A percentile compares a stretch with the other conserved stretches of the same genome.
Conservation (phyloP, 2,329 filamentous ascomycete species). For the Alternaria brassicae region DNA sequence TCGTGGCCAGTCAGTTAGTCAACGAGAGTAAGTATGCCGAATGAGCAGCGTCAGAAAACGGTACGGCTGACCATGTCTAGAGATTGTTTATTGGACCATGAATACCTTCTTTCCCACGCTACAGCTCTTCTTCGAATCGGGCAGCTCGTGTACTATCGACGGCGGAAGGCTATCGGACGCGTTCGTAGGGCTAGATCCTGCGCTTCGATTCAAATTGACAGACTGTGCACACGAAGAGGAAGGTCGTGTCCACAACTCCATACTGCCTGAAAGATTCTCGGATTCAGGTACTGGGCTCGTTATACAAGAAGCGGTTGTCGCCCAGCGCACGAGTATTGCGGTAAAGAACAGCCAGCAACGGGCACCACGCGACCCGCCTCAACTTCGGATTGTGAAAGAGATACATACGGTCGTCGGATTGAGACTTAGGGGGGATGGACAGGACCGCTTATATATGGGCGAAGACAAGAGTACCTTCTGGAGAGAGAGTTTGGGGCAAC, state of each 20-base stretch:
- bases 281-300: slow-evolving; percentile 16
- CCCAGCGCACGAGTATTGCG: slow-evolving; percentile 31
- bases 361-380: neutral
- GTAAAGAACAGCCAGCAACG: slow-evolving; percentile 11
- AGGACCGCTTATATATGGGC: slow-evolving; percentile 35
- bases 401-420: slow-evolving; percentile 35
- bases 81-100: slow-evolving; percentile 36
- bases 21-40: slow-evolving; percentile 27
- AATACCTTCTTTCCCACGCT: slow-evolving; percentile 41
- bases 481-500: slow-evolving; percentile 27
- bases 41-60: neutral
- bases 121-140: slow-evolving; percentile 42
- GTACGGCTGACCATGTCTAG: slow-evolving; percentile 17
- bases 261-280: slow-evolving; percentile 24
- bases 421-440: slow-evolving; percentile 34
- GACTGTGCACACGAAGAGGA: slow-evolving; percentile 39
- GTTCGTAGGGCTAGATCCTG: slow-evolving; percentile 31
- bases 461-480: slow-evolving; percentile 1
- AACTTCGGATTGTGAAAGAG: slow-evolving; percentile 21
- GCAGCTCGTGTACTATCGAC: slow-evolving; percentile 36
- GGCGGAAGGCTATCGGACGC: slow-evolving; percentile 21
- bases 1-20: slow-evolving; percentile 19
- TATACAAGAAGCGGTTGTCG: slow-evolving; percentile 30
- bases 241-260: slow-evolving; percentile 24
- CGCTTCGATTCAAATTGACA: slow-evolving; percentile 38